phyloP scores from a whole-genome alignment of 306 rosid species.

The Bauhinia variegata region DNA sequence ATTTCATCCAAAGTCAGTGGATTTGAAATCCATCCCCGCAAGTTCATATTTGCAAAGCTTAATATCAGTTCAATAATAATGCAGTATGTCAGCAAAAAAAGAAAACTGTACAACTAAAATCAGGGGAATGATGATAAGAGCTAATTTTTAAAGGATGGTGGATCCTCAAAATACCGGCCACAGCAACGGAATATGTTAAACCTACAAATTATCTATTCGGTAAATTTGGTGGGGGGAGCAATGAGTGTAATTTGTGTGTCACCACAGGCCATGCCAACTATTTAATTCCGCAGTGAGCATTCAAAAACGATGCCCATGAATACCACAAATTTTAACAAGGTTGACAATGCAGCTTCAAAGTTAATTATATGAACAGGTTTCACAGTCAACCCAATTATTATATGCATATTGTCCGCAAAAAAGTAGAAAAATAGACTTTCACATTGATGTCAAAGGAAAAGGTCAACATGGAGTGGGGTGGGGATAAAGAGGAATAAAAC shows the following conservation, averaged over 20 bases:
- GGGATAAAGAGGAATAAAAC: background rate
- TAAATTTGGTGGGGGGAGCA: no score
- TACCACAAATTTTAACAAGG: constrained; percentile 1
- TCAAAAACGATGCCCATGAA: background rate
- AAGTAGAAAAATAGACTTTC: background rate
- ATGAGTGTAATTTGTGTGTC: background rate
- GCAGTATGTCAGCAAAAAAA: background rate
- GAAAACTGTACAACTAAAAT: background rate
- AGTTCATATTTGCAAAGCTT: background rate
- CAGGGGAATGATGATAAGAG: background rate
- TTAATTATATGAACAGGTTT: background rate
- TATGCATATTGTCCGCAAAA: no score
- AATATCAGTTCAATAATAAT: background rate
- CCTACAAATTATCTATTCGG: no score
- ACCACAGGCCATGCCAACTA: background rate
- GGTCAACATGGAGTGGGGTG: background rate
- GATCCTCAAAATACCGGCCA: background rate
- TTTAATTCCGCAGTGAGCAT: background rate
- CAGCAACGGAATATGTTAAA: background rate
- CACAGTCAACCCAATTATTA: background rate
- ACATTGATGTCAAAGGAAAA: background rate
- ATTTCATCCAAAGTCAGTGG: background rate
- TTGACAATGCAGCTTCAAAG: background rate
- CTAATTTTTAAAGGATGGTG: background rate
- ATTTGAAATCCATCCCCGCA: background rate